Evolutionary conservation across 257 asterid genomes (phyloP).

Genomic region (Solanum habrochaites): DNA sequence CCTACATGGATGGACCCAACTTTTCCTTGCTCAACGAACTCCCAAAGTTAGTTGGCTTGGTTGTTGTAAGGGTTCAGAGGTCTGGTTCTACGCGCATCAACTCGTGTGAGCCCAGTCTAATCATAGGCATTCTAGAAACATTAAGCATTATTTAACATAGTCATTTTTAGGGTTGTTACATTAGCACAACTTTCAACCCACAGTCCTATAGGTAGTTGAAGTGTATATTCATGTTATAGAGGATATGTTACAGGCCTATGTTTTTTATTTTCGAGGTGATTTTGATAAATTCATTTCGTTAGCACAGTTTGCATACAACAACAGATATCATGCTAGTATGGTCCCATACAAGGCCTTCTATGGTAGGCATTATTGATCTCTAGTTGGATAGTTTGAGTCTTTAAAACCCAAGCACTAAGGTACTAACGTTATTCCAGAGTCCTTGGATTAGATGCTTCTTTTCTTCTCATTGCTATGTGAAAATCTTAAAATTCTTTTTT

Average conservation of each 20-base stretch:
- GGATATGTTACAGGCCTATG: not conserved
- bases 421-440: not conserved
- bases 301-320: not conserved
- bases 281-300: not conserved
- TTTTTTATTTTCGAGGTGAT: not conserved
- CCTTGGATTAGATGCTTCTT: not conserved
- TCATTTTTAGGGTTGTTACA: too few relatives aligned
- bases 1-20: too few relatives aligned
- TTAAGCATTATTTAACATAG: too few relatives aligned
- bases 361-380: not conserved
- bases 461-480: not conserved
- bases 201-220: not conserved
- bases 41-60: too few relatives aligned
- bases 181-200: not conserved
- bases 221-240: not conserved
- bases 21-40: too few relatives aligned
- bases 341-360: not conserved
- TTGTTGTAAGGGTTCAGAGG: too few relatives aligned
- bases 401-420: not conserved
- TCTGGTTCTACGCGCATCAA: too few relatives aligned
- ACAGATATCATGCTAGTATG: not conserved
- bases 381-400: not conserved
- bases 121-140: too few relatives aligned
- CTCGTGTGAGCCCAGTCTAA: too few relatives aligned
- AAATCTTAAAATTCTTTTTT: too few relatives aligned